Base-by-base conservation (phyloP, 2,329 filamentous ascomycete genomes). In the Triangularia setosa region DNA sequence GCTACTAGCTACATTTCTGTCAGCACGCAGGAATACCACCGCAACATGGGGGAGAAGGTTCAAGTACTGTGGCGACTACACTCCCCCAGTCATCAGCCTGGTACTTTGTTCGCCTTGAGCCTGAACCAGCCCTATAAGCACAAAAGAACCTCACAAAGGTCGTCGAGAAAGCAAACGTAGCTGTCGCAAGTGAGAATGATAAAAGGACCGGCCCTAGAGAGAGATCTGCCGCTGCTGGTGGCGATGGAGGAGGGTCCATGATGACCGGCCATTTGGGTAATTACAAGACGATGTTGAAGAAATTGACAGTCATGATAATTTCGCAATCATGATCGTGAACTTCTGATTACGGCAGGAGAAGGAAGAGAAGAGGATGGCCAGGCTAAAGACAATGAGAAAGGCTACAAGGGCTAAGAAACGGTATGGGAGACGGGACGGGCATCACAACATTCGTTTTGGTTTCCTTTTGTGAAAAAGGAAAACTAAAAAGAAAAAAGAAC, bases 71-170 rank as follows among this genome's bases (percentile, higher is more conserved):
- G 16, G 75, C 75, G 7, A 74, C 67, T 5, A 69, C 72, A 9
- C 75, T 70, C 28, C 72, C 70, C 61, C 76, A 77, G 69, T 79
- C 76, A 61, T 79, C 76, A 61, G 76, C 76, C n/a, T 64, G 71
- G 71, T 16, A 72, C 67, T 40, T 69, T 72, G 56, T 65, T 69
- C 54, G 71, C 72, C 27, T 73, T 70, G 28, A 64, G 66, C 23
- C 72, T 71, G 23, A 74, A 69, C 60, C 35, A 40, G 35, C 16
- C 9, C 16, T n/a, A n/a, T 3, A n/a, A 48, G 21, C 5, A 9
- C 40, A 48, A 48, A 48, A 73, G 67, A 74, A 73, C 56, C 77
- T 73, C 11, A 77, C 67, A 58, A 74, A 65, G 48, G 75, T 75
- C 1, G 75, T 76, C 16, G 71, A 63, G 12, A 79, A 64, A 5